These are phyloP conservation scores for Raffaelea arxii DNA, from an alignment of 2,329 filamentous ascomycete species.

Conservation along the genomic window DNA sequence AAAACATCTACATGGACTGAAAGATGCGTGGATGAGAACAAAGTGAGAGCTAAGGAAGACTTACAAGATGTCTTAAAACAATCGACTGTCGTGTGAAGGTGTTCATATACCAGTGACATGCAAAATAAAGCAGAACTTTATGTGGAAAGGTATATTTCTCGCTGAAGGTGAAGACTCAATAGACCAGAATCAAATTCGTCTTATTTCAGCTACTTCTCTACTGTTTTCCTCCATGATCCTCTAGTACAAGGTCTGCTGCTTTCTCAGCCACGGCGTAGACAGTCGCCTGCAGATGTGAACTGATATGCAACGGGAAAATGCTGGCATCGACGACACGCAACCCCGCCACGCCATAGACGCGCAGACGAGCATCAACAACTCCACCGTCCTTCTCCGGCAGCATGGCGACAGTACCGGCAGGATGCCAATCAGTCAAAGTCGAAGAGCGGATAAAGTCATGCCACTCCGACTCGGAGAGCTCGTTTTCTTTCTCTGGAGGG, in stretches of 20 bases:
- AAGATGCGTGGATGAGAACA: too few relatives aligned
- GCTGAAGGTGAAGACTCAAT: too few relatives aligned
- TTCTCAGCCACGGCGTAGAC: not conserved
- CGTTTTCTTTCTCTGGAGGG: too few relatives aligned
- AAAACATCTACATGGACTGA: too few relatives aligned
- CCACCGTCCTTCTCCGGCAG: slow-evolving; percentile 32
- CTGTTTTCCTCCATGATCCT: not conserved
- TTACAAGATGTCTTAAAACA: too few relatives aligned
- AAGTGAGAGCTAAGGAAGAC: too few relatives aligned
- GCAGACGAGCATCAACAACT: slow-evolving; percentile 36
- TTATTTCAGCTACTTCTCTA: too few relatives aligned
- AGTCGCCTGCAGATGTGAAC: not conserved
- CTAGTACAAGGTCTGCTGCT: not conserved
- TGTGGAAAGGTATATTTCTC: too few relatives aligned
- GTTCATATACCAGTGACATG: too few relatives aligned
- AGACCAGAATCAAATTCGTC: too few relatives aligned
- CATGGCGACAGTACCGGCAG: slow-evolving; percentile 35
- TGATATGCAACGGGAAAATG: slow-evolving; percentile 33
- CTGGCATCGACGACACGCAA: slow-evolving; percentile 40
- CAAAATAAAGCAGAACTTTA: too few relatives aligned
- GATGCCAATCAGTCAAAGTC: slow-evolving; percentile 19
- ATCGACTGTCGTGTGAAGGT: too few relatives aligned
- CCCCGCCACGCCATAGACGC: slow-evolving; percentile 36
- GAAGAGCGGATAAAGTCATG: not conserved
- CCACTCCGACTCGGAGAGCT: not conserved